Percentiles rank a stretch among this genome's conserved stretches.
Evolutionary conservation across 441 rosid genomes (phyloP).

Genomic region (Aquilaria agallochum): DNA sequence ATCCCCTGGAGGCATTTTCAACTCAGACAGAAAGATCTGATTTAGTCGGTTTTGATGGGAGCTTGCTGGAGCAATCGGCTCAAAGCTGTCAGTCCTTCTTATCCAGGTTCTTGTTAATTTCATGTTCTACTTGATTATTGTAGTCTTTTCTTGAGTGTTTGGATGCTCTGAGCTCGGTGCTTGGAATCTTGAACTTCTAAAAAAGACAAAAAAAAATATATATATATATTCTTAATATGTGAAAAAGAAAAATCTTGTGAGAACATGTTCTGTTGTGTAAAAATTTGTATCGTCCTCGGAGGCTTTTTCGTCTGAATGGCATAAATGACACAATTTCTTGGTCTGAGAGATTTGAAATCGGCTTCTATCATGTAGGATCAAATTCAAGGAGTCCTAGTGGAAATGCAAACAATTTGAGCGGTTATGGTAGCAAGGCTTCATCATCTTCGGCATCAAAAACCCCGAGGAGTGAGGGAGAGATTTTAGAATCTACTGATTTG

Average conservation of each 20-base stretch:
- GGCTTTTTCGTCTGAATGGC: background rate
- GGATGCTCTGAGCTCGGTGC: constrained; percentile 1
- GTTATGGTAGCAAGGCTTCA: constrained; percentile 35
- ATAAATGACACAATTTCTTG: no score
- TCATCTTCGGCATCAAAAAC: constrained; percentile 40
- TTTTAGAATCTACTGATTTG: constrained; percentile 52
- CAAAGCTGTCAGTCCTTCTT: constrained; percentile 49
- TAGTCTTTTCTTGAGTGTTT: constrained; percentile 9
- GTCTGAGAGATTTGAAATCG: background rate
- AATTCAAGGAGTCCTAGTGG: constrained; percentile 41
- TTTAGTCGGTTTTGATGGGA: constrained; percentile 44
- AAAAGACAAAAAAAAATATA: background rate
- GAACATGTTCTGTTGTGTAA: background rate
- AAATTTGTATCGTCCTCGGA: background rate
- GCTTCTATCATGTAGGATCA: constrained; percentile 33
- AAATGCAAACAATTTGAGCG: constrained; percentile 30
- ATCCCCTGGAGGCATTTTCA: no score
- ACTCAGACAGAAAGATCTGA: constrained; percentile 13
- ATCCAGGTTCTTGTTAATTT: constrained; percentile 37
- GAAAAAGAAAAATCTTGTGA: constrained; percentile 5
- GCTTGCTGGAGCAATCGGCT: constrained; percentile 70
- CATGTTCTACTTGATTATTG: background rate
- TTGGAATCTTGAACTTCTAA: no score
- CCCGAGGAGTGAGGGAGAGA: constrained; percentile 60
- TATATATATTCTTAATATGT: background rate